Percentiles rank a stretch among this genome's conserved stretches.
These are phyloP conservation scores for Fusarium metavorans DNA, from an alignment of 2,329 filamentous ascomycete species.

Conservation along the genomic window DNA sequence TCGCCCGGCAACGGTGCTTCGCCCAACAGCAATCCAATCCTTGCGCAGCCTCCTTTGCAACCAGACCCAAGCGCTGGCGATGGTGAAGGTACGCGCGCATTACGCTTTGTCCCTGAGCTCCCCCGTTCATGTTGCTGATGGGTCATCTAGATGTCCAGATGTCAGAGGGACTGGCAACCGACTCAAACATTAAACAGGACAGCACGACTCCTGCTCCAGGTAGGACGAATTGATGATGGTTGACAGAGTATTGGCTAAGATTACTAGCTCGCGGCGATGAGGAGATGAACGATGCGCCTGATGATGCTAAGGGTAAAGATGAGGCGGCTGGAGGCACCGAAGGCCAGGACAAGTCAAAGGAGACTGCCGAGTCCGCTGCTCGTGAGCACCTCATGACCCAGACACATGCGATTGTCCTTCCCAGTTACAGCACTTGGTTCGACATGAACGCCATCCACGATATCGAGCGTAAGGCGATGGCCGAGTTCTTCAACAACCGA, in stretches of 20 bases:
- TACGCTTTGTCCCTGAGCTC: not conserved
- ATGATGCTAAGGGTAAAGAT: slow-evolving; percentile 63
- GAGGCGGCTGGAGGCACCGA: slow-evolving; percentile 62
- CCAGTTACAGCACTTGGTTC: slow-evolving; percentile 98
- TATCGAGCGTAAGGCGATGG: slow-evolving; percentile 93
- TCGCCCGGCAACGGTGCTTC: slow-evolving; percentile 69
- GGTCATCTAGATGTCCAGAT: slow-evolving; percentile 71
- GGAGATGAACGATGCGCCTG: slow-evolving; percentile 79
- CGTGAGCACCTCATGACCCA: slow-evolving; percentile 93
- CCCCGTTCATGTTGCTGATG: slow-evolving; percentile 28
- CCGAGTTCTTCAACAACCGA: slow-evolving; percentile 98
- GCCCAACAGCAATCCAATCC: slow-evolving; percentile 66
- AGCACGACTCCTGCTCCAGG: slow-evolving; percentile 69
- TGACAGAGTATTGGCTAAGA: slow-evolving; percentile 67
- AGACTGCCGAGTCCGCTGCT: slow-evolving; percentile 84
- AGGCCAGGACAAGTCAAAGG: slow-evolving; percentile 78
- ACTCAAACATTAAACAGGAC: slow-evolving; percentile 70
- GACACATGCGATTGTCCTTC: slow-evolving; percentile 94
- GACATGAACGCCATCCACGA: slow-evolving; percentile 95
- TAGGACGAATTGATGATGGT: slow-evolving; percentile 59
- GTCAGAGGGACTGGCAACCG: slow-evolving; percentile 62
- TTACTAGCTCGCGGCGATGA: slow-evolving; percentile 75
- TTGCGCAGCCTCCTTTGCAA: slow-evolving; percentile 67
- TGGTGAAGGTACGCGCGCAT: slow-evolving; percentile 58
- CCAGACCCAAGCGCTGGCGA: slow-evolving; percentile 55